phyloP scores from a whole-genome alignment of 208 protist species.

The Lotmaria passim region DNA sequence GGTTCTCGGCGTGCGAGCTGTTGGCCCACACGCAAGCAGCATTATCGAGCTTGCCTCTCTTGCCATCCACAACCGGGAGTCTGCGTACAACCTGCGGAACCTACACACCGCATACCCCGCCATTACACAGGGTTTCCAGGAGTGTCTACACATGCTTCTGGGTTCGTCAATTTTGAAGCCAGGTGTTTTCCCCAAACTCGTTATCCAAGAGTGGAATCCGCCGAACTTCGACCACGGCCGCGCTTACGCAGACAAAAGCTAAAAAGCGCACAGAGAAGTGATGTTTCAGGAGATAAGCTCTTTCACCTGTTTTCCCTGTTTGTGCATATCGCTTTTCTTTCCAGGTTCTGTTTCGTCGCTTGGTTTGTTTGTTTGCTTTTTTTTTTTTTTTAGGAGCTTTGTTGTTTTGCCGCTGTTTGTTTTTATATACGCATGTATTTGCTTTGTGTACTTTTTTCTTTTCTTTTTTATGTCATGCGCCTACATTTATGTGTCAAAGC shows the following conservation, averaged over 20 bases:
- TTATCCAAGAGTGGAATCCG: constrained; percentile 81
- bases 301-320: too few species aligned
- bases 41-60: constrained; percentile 90
- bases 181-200: constrained; percentile 81
- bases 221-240: constrained; percentile 74
- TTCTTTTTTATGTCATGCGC: not conserved
- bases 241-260: constrained; percentile 36
- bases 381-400: constrained; percentile 1
- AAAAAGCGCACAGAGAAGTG: not conserved
- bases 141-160: constrained; percentile 90
- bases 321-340: too few species aligned
- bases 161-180: constrained; percentile 89
- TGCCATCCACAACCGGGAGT: constrained; percentile 87
- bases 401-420: not conserved
- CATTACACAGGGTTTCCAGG: constrained; percentile 88
- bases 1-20: constrained; percentile 87
- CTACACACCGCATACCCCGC: constrained; percentile 84
- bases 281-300: too few species aligned
- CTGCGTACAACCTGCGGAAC: constrained; percentile 72
- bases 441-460: not conserved
- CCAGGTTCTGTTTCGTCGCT: not conserved
- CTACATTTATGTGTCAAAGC: too few species aligned
- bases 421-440: not conserved
- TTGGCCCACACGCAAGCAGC: constrained; percentile 88
- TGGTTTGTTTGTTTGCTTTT: constrained; percentile 4